Base-by-base conservation (phyloP, 148 eudicot species). In the Diospyros lotus region DNA sequence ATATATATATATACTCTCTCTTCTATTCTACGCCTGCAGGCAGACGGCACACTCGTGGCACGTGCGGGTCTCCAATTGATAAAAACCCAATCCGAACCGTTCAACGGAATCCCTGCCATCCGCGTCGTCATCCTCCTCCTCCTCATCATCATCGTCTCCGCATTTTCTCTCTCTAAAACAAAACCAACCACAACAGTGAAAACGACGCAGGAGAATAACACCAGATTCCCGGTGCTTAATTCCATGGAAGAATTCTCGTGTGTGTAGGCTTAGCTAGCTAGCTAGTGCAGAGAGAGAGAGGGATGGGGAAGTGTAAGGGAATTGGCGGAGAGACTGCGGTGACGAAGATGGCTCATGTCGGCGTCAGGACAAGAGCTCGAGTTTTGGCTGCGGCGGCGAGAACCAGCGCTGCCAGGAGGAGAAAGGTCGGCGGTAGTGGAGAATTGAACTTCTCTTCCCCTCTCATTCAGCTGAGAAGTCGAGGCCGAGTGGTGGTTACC, bases 351-450 rank as follows among this genome's bases (percentile, higher is more conserved):
- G 72, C 75, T 54, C 77, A 61, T 68, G 76, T 51, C 12, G 79
- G 86, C 42, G 80, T 73, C 42, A 72, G 75, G 77, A 81, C 82
- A n/a, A 79, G 81, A 82, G 80, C 80, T 52, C 70, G 78, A 73
- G 74, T 82, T n/a, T 17, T 51, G 55, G 78, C 73, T 45, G 58
- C 66, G 77, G 81, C 77, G 44, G 69, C 61, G 7, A 69, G 62
- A 53, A 68, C 72, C 1, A 38, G 66, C 3, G 48, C 60, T 10
- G 56, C 43, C 46, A 84, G 78, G 82, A 89, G 75, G 80, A 79
- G 80, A 18, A 77, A 83, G 61, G 68, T 63, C 6, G 10, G 38
- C 0, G 51, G 17, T n/a, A n/a, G n/a, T n/a, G 79, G 64, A 38
- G 84, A 76, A 62, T 63, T 77, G 86, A 76, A 39, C 70, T 75